These are phyloP conservation scores for Purshia tridentata DNA, from an alignment of 306 rosid species.

Conservation along the genomic window DNA sequence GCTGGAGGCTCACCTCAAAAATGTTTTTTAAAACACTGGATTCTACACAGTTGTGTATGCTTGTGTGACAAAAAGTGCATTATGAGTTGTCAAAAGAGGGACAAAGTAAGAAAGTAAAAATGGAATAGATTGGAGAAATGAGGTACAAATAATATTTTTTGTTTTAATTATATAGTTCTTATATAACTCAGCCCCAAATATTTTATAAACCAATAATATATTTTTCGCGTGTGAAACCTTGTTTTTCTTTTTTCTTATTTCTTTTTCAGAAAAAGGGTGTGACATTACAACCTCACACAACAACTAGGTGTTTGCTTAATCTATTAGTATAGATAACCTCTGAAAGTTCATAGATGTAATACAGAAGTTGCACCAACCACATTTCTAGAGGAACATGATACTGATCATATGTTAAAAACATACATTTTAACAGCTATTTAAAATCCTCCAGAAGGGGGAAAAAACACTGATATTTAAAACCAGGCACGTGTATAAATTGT, in stretches of 20 bases:
- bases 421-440: background rate
- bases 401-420: background rate
- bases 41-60: no score
- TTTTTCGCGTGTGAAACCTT: background rate
- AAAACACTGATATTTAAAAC: background rate
- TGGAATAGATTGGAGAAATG: no score
- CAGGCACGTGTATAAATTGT: background rate
- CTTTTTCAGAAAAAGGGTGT: no score
- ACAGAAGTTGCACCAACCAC: background rate
- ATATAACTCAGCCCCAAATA: no score
- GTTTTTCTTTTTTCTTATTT: background rate
- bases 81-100: no score
- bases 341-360: background rate
- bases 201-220: background rate
- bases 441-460: no score
- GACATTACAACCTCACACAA: background rate
- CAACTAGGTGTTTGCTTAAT: background rate
- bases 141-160: no score
- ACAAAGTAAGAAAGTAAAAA: no score
- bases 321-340: background rate
- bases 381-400: background rate
- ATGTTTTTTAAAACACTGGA: no score
- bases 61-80: no score
- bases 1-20: no score
- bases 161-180: no score